Conservation (phyloP, 2,329 filamentous ascomycete species). For the Ceratocystis harringtonii region DNA sequence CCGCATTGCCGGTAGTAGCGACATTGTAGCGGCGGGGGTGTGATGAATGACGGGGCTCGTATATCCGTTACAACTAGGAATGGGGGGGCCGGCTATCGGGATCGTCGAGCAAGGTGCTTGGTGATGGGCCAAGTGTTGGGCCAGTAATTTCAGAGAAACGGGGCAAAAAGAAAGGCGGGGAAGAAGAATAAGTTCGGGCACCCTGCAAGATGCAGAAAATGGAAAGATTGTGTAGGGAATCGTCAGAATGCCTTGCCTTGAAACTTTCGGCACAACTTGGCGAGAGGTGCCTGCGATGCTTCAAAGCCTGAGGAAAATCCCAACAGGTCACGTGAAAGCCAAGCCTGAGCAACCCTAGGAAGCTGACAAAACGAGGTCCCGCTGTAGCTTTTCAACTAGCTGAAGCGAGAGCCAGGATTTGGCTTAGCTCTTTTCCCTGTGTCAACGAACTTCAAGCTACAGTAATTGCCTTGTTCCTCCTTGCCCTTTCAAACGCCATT, state of each 20-base stretch:
- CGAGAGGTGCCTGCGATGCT: not conserved
- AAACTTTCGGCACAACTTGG: not conserved
- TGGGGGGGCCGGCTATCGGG: not conserved
- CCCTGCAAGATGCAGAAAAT: not conserved
- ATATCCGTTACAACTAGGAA: not conserved
- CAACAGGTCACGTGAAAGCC: not conserved
- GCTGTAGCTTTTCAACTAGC: no score
- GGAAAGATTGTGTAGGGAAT: not conserved
- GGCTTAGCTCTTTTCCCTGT: not conserved
- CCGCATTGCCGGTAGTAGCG: constrained; percentile 11
- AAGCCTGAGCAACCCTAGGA: not conserved
- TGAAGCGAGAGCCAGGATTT: not conserved
- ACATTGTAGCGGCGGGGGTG: constrained; percentile 7
- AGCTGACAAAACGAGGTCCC: no score
- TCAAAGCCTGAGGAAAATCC: not conserved
- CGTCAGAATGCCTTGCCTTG: no score
- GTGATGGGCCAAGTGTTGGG: not conserved
- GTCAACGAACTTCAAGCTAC: not conserved
- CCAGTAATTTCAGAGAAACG: not conserved
- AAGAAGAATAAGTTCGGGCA: not conserved
- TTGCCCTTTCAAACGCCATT: not conserved
- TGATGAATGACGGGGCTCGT: not conserved
- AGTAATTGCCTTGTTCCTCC: not conserved
- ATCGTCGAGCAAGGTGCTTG: not conserved
- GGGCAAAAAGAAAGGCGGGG: not conserved